Conservation (phyloP, 331 rosid species). For the Saraca asoca region DNA sequence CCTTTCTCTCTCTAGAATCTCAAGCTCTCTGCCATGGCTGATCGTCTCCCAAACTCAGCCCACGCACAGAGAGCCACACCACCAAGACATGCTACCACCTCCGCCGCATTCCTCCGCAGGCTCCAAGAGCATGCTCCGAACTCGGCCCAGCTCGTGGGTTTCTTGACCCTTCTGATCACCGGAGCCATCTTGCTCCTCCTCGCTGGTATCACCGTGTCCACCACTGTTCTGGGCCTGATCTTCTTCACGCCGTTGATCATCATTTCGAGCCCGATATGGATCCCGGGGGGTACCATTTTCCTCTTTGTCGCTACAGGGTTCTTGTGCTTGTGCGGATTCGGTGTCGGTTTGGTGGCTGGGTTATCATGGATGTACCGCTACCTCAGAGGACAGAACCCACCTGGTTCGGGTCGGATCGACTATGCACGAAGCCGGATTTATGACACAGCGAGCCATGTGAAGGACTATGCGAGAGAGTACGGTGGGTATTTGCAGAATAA, state of each 20-base stretch:
- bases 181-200: conserved; percentile 66
- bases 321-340: conserved; percentile 54
- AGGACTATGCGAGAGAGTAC: conserved; percentile 82
- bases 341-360: conserved; percentile 38
- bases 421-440: conserved; percentile 74
- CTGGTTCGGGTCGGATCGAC: conserved; percentile 75
- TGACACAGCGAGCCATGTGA: conserved; percentile 81
- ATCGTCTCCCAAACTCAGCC: conserved; percentile 35
- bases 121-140: conserved; percentile 55
- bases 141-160: conserved; percentile 60
- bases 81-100: conserved; percentile 4
- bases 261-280: conserved; percentile 73
- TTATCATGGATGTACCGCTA: conserved; percentile 76
- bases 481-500: conserved; percentile 89
- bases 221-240: conserved; percentile 40
- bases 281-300: conserved; percentile 51
- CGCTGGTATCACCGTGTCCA: conserved; percentile 55
- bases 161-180: conserved; percentile 60
- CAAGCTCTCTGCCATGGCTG: conserved; percentile 52
- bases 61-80: conserved; percentile 12
- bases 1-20: not conserved
- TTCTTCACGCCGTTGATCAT: conserved; percentile 64
- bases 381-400: conserved; percentile 69
- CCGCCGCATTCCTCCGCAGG: conserved; percentile 42
- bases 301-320: conserved; percentile 43